Percentiles rank a stretch among this genome's conserved stretches.
phyloP scores from a whole-genome alignment of 306 rosid species.

The Cicer judaicum region DNA sequence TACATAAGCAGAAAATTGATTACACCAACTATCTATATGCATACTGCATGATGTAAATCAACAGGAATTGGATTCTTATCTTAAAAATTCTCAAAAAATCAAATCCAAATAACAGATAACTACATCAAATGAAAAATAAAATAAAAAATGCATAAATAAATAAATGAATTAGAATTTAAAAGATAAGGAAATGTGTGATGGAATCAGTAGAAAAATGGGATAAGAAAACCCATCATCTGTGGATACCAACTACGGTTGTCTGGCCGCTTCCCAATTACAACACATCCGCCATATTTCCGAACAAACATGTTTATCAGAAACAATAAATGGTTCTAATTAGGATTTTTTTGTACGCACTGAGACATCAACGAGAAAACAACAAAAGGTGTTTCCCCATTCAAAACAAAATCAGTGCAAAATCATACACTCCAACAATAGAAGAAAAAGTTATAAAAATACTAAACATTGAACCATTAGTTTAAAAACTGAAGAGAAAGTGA shows the following conservation, averaged over 20 bases:
- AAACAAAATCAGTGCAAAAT: slow-evolving; percentile 54
- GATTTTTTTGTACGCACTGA: slow-evolving; percentile 65
- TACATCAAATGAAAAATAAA: too few species aligned
- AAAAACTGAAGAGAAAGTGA: too few species aligned
- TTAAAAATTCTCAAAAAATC: not conserved
- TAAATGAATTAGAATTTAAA: not conserved
- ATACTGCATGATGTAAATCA: too few species aligned
- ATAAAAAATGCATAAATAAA: not conserved
- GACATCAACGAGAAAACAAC: slow-evolving; percentile 46
- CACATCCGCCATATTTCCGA: not conserved
- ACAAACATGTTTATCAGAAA: slow-evolving; percentile 25
- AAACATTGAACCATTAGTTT: accelerated
- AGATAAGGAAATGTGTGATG: slow-evolving; percentile 60
- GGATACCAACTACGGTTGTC: slow-evolving; percentile 97
- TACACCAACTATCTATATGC: too few species aligned
- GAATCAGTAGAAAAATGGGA: slow-evolving; percentile 73
- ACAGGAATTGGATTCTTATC: too few species aligned
- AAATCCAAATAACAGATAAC: not conserved
- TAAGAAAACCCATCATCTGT: slow-evolving; percentile 62
- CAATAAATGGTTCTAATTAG: slow-evolving; percentile 31
- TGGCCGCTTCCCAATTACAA: slow-evolving; percentile 74
- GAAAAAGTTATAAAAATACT: not conserved
- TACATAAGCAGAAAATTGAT: too few species aligned
- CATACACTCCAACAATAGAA: not conserved
- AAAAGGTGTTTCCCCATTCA: slow-evolving; percentile 40